These are phyloP conservation scores for Calycina herbarum DNA, from an alignment of 2,329 filamentous ascomycete genomes.

Conservation along the genomic window DNA sequence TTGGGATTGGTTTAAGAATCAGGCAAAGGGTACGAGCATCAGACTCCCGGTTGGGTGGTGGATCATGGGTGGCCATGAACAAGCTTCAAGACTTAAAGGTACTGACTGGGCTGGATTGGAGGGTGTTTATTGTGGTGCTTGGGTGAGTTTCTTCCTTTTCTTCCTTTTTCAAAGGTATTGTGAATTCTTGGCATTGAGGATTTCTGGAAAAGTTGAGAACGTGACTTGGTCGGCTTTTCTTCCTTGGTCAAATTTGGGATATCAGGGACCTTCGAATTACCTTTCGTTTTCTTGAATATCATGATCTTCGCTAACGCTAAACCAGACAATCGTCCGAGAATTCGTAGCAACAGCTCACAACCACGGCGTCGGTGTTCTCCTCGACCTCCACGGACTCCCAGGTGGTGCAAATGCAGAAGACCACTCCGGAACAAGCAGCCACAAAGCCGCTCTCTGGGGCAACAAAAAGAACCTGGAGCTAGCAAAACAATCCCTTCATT, in stretches of 20 bases:
- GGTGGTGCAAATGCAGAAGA: slow-evolving; percentile 57
- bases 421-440: slow-evolving; percentile 55
- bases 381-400: slow-evolving; percentile 59
- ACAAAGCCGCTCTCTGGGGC: slow-evolving; percentile 52
- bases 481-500: slow-evolving; percentile 48
- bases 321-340: slow-evolving; percentile 19
- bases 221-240: not conserved
- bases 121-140: slow-evolving; percentile 53
- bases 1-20: slow-evolving; percentile 51
- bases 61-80: slow-evolving; percentile 47
- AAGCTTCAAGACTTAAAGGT: slow-evolving; percentile 44
- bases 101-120: slow-evolving; percentile 51
- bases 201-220: not conserved
- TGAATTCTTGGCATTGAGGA: not conserved
- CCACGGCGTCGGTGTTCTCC: slow-evolving; percentile 54
- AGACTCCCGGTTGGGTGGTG: slow-evolving; percentile 63
- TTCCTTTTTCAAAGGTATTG: no score
- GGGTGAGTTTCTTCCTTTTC: slow-evolving; percentile 37
- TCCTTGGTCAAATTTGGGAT: no score
- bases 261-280: no score
- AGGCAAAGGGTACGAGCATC: slow-evolving; percentile 56
- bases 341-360: slow-evolving; percentile 47
- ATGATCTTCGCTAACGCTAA: not conserved
- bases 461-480: slow-evolving; percentile 45
- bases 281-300: not conserved